Conservation (phyloP, 345 rosid species). For the Trapa bicornis region DNA sequence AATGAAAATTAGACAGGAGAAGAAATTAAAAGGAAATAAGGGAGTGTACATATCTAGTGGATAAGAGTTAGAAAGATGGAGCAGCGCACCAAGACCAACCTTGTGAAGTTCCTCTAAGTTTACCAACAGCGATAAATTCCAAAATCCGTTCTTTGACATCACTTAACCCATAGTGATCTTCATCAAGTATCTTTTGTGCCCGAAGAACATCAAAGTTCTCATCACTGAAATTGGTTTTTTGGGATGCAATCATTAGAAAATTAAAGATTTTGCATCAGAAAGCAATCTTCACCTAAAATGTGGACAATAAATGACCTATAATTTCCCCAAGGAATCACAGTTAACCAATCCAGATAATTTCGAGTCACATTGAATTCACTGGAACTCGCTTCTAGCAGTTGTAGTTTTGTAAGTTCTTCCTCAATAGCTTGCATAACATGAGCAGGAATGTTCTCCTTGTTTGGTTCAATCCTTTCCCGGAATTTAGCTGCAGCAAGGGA, state of each 20-base stretch:
- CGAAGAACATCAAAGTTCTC: constrained; percentile 87
- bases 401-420: constrained; percentile 95
- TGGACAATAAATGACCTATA: constrained; percentile 43
- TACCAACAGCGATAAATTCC: constrained; percentile 98
- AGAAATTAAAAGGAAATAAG: neutral
- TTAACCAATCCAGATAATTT: constrained; percentile 97
- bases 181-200: constrained; percentile 88
- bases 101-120: constrained; percentile 93
- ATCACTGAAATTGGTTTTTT: constrained; percentile 35
- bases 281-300: neutral
- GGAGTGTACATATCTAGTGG: neutral
- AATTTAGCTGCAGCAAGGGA: constrained; percentile 60
- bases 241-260: neutral
- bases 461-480: constrained; percentile 84
- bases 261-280: neutral
- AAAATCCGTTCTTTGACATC: constrained; percentile 97
- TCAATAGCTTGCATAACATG: constrained; percentile 91
- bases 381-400: constrained; percentile 97
- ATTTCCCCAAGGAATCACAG: constrained; percentile 92
- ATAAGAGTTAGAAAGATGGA: neutral
- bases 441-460: constrained; percentile 71
- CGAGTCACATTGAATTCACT: constrained; percentile 99
- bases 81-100: constrained; percentile 26
- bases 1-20: neutral
- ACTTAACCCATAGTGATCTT: constrained; percentile 93